These are phyloP conservation scores for Trichoderma erinaceum DNA, from an alignment of 495 filamentous ascomycete genomes.

Conservation along the genomic window DNA sequence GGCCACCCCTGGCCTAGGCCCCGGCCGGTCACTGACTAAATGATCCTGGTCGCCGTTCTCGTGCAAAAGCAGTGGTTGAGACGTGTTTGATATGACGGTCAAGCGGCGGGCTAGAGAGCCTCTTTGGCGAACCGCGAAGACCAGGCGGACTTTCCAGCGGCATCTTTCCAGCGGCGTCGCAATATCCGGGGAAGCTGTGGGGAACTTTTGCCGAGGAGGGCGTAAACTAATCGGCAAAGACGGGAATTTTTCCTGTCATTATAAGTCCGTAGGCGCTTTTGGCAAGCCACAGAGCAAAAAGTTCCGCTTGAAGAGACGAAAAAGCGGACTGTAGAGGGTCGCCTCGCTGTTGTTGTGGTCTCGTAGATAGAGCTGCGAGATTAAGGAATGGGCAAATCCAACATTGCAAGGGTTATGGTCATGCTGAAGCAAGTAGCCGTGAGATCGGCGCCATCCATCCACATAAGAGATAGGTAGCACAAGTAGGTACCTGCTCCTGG, in stretches of 20 bases:
- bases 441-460: neutral
- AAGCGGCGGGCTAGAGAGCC: neutral
- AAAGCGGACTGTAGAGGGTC: neutral
- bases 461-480: neutral
- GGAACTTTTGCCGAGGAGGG: neutral
- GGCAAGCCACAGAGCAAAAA: neutral
- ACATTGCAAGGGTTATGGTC: neutral
- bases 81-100: neutral
- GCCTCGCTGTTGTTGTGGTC: neutral
- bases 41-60: slow-evolving; percentile 1
- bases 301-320: neutral
- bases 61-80: neutral
- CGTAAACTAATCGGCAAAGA: neutral
- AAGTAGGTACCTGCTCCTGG: no score
- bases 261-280: neutral
- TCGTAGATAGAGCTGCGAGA: neutral
- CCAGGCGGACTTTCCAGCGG: neutral
- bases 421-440: neutral
- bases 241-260: neutral
- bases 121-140: neutral
- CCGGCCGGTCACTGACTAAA: neutral
- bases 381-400: neutral
- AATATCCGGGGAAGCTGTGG: slow-evolving; percentile 12
- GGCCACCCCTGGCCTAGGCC: neutral
- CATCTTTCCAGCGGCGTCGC: neutral